A percentile compares a stretch with the other conserved stretches of the same genome.
phyloP scores from a whole-genome alignment of 164 flowering plant genomes.

The Stephania cephalantha region DNA sequence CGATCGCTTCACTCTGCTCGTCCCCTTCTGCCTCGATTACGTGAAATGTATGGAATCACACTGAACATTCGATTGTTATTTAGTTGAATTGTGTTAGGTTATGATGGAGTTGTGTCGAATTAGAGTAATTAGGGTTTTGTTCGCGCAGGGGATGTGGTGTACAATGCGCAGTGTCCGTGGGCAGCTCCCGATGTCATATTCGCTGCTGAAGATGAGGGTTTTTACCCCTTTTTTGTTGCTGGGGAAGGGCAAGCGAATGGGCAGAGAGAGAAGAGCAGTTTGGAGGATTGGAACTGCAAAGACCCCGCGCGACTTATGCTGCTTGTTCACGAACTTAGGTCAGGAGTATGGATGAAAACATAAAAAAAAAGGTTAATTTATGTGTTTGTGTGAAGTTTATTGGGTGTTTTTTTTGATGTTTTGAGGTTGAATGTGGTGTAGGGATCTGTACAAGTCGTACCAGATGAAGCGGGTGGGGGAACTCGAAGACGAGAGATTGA shows the following conservation, averaged over 20 bases:
- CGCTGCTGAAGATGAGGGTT: constrained; percentile 66
- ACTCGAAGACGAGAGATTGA: constrained; percentile 81
- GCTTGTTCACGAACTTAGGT: constrained; percentile 75
- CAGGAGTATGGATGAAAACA: background rate
- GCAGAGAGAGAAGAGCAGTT: constrained; percentile 26
- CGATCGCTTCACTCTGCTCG: constrained; percentile 67
- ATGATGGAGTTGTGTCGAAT: background rate
- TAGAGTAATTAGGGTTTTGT: background rate
- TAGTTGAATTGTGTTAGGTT: too few relatives aligned
- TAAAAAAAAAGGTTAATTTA: too few relatives aligned
- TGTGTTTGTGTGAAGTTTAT: background rate
- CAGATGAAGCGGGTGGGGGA: constrained; percentile 68
- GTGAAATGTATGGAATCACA: constrained; percentile 45
- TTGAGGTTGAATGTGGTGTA: constrained; percentile 11
- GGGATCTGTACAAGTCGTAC: constrained; percentile 57
- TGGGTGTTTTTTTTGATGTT: background rate
- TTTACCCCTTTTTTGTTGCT: constrained; percentile 37
- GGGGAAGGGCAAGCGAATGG: constrained; percentile 29
- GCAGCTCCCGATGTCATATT: constrained; percentile 82
- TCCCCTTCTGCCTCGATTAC: constrained; percentile 69
- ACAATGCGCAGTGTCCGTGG: constrained; percentile 54
- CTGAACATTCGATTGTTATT: too few relatives aligned
- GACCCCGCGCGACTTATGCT: constrained; percentile 57
- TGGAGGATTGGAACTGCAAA: constrained; percentile 66
- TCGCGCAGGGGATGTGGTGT: constrained; percentile 73